A percentile compares a stretch with the other conserved stretches of the same genome.
Evolutionary conservation across 768 basidiomycete genomes (phyloP).

Genomic region (Suillus tomentosus): DNA sequence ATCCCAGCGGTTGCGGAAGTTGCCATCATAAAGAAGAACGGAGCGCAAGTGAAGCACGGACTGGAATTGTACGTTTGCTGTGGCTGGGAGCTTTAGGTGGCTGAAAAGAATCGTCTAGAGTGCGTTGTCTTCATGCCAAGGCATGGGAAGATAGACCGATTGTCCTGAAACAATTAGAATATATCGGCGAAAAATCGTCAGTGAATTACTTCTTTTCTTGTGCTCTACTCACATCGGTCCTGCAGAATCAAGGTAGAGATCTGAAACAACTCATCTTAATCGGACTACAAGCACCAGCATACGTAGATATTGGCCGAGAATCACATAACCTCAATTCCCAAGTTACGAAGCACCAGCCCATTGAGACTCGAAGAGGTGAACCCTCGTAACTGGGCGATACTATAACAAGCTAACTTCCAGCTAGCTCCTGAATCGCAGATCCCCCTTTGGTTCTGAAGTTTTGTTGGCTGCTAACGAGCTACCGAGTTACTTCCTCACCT

Average conservation of each 20-base stretch:
- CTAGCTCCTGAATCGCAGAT: constrained; percentile 72
- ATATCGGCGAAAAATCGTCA: constrained; percentile 93
- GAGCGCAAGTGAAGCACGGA: constrained; percentile 67
- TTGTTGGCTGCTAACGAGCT: constrained; percentile 60
- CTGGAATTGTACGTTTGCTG: constrained; percentile 64
- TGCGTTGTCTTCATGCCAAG: constrained; percentile 77
- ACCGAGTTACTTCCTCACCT: constrained; percentile 60
- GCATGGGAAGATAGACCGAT: constrained; percentile 91
- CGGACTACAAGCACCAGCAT: constrained; percentile 8
- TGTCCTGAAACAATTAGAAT: constrained; percentile 83
- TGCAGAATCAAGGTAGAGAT: constrained; percentile 27
- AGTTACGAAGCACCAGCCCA: constrained; percentile 57
- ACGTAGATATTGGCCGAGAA: constrained; percentile 72
- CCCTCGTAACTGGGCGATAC: not conserved
- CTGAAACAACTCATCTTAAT: not conserved
- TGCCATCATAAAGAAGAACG: constrained; percentile 63
- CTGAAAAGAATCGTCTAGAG: constrained; percentile 38
- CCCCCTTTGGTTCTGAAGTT: constrained; percentile 75
- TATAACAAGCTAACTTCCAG: constrained; percentile 12
- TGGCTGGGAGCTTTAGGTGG: too few species aligned
- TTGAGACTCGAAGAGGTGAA: constrained; percentile 64
- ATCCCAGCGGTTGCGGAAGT: constrained; percentile 74
- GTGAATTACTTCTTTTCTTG: constrained; percentile 26
- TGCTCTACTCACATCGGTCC: constrained; percentile 1
- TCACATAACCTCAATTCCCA: constrained; percentile 64